Base-by-base conservation (phyloP, 1,139 yeast species). In the Hemisphaericaspora lyxosophila region DNA sequence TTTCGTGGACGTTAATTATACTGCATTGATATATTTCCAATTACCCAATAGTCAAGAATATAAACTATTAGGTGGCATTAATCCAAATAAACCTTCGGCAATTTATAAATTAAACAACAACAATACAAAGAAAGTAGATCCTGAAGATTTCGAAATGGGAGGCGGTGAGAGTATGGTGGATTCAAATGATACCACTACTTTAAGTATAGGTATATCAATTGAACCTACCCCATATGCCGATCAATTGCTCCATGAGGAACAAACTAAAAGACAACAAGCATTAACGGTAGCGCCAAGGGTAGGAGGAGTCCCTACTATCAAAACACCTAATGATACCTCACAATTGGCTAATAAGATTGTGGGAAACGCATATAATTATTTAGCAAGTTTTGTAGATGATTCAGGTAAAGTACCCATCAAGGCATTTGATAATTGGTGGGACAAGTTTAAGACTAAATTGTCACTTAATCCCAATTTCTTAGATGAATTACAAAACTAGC, bases 341-440 rank as follows among this genome's bases (percentile, higher is more conserved):
- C 74, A 70, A 7, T 60, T 90, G 43, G 96, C 97, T 1, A 87
- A 85, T 47, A 86, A 85, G 55, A 88, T 92, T 42, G 95, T 92
- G 19, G 82, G 83, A 22, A 88, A 92, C 60, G 97, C 97, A 1
- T 92, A 90, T 62, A 90, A 92, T 56, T 92, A 79, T 55, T 64
- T 92, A 43, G 81, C 95, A 1, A 86, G 97, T 17, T 92, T 90
- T 55, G 75, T 89, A 11, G 95, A 87, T 52, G 60, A 65, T 6
- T 68, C 75, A 20, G 95, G 95, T 1, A 85, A 78, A 51, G 96
- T 90, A 5, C 87, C 94, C 3, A 86, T 92, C 59, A 85, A 82
- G 54, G 87, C 83, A 33, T 90, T 92, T 54, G 95, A 92, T 57
- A 83, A 79, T 26, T 92, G 99, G 99, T 90, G 98, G 97, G 82